These are phyloP conservation scores for Ampelocalamus luodianensis DNA, from an alignment of 176 grass and related monocot species.

Conservation along the genomic window DNA sequence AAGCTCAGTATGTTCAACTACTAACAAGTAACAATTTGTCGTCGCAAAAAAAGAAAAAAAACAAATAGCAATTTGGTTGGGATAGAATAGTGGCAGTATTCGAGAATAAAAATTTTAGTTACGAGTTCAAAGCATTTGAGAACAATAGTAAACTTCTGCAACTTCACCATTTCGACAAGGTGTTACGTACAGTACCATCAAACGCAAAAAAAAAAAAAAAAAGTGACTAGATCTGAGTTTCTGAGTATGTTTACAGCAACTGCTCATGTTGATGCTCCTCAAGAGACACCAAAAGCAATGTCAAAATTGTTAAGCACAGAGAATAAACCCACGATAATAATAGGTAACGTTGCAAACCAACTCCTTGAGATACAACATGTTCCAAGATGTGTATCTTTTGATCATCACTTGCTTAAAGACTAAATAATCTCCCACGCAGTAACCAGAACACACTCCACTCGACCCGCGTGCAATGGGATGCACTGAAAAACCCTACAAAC, in stretches of 20 bases:
- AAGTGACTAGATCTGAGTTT: background rate
- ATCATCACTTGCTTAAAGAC: constrained; percentile 1
- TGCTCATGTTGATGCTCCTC: background rate
- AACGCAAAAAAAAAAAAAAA: background rate
- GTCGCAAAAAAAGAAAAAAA: no score
- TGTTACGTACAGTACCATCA: background rate
- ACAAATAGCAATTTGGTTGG: background rate
- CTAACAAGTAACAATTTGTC: background rate
- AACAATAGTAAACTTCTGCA: background rate
- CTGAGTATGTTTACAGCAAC: background rate
- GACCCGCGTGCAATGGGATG: background rate
- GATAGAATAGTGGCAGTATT: background rate
- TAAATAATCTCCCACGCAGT: background rate
- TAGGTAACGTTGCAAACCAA: background rate
- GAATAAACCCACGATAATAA: background rate
- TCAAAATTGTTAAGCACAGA: background rate
- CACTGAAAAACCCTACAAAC: background rate
- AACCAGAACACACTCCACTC: background rate
- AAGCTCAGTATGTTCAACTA: background rate
- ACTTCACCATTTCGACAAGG: background rate
- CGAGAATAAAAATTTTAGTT: background rate
- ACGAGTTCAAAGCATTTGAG: background rate
- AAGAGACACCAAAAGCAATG: background rate
- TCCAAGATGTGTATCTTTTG: constrained; percentile 20
- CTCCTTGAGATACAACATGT: background rate